Evolutionary conservation across 2,329 filamentous ascomycete genomes (phyloP).

Genomic region (Fonsecaea monophora): DNA sequence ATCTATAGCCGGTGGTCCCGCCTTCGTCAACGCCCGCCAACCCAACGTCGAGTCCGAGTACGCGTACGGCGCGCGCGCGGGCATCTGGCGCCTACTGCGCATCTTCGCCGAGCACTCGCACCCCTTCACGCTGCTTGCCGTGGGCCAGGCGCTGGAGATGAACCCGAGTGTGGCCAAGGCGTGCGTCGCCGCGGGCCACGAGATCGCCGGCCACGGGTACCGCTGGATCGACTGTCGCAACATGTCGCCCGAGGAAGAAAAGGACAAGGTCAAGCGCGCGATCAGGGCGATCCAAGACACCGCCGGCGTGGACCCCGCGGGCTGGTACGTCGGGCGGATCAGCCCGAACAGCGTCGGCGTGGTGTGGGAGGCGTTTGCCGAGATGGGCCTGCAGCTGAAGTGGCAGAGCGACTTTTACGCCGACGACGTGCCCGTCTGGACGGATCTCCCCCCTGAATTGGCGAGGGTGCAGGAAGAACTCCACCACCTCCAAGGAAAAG

Average conservation of each 20-base stretch:
- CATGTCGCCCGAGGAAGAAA: background rate
- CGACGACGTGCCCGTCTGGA: conserved; percentile 2
- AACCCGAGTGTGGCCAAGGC: background rate
- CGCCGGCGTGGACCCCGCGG: background rate
- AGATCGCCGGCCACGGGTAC: conserved; percentile 2
- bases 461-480: background rate
- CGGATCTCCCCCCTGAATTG: background rate
- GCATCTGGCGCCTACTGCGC: background rate
- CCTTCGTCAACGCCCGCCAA: background rate
- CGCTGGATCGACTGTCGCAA: background rate
- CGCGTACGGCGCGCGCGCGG: background rate
- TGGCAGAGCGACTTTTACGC: conserved; percentile 5
- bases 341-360: conserved; percentile 3
- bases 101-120: background rate
- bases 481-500: background rate
- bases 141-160: background rate
- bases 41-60: conserved; percentile 5
- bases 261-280: background rate
- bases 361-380: background rate
- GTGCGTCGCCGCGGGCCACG: background rate
- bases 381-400: background rate
- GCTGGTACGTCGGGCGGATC: background rate
- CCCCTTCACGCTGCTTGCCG: background rate
- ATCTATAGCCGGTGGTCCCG: background rate
- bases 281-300: background rate